Percentiles rank a stretch among this genome's conserved stretches.
phyloP scores from a whole-genome alignment of 2,329 filamentous ascomycete genomes.

The Sclerotinia borealis region DNA sequence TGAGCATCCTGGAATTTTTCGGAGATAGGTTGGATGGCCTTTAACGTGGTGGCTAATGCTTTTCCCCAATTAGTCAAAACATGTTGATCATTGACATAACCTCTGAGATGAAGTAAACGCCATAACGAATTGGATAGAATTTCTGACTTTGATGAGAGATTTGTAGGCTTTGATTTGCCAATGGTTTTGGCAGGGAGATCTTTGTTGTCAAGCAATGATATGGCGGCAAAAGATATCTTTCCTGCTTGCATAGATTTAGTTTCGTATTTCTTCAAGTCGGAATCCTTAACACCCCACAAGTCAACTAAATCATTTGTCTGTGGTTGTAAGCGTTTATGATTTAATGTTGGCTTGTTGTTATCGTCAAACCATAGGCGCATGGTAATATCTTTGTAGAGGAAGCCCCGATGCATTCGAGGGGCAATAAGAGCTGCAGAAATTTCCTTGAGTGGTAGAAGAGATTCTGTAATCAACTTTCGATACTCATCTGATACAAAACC shows the following conservation, averaged over 20 bases:
- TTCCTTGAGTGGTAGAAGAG: conserved; percentile 68
- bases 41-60: conserved; percentile 65
- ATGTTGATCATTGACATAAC: conserved; percentile 75
- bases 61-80: conserved; percentile 79
- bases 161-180: conserved; percentile 29
- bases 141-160: conserved; percentile 59
- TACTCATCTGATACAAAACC: conserved; percentile 77
- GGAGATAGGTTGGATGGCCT: conserved; percentile 49
- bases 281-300: conserved; percentile 70
- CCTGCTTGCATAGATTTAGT: conserved; percentile 38
- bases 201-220: conserved; percentile 56
- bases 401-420: conserved; percentile 74
- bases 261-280: conserved; percentile 40
- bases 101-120: conserved; percentile 83
- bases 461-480: conserved; percentile 66
- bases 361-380: conserved; percentile 81
- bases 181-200: conserved; percentile 67
- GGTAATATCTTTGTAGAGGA: conserved; percentile 70
- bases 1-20: conserved; percentile 39
- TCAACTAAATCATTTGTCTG: conserved; percentile 43
- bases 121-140: conserved; percentile 69
- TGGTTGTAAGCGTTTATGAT: conserved; percentile 47
- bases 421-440: conserved; percentile 73
- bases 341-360: conserved; percentile 61
- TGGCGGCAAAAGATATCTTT: conserved; percentile 53